Percentiles rank a stretch among this genome's conserved stretches.
These are phyloP conservation scores for Xylaria grammica DNA, from an alignment of 495 filamentous ascomycete genomes.

Conservation along the genomic window DNA sequence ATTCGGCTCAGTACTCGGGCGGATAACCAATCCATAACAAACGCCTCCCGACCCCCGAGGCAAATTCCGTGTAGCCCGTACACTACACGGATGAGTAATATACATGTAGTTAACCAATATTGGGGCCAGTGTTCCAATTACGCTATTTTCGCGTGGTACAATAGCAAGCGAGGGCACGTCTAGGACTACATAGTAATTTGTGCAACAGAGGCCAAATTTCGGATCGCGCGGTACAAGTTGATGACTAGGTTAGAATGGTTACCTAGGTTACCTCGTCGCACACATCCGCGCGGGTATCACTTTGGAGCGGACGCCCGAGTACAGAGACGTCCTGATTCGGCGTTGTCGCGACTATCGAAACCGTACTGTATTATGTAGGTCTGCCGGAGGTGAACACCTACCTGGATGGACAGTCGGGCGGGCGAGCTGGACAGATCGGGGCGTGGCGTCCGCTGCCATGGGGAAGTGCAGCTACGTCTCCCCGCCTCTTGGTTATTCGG, in stretches of 20 bases:
- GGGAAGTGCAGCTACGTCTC: neutral
- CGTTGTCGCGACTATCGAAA: neutral
- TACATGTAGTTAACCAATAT: neutral
- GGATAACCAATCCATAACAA: neutral
- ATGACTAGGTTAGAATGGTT: no score
- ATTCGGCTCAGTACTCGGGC: neutral
- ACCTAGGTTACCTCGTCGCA: neutral
- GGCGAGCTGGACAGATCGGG: neutral
- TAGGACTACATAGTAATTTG: neutral
- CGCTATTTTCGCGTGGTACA: neutral
- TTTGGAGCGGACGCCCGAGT: neutral
- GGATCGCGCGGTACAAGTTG: neutral
- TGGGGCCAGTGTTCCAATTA: no score
- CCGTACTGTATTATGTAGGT: neutral
- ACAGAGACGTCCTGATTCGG: neutral
- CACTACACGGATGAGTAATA: no score
- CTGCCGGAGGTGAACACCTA: neutral
- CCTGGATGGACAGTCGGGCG: constrained; percentile 1
- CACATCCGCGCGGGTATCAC: constrained; percentile 12
- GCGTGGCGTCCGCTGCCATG: neutral
- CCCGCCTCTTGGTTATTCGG: neutral
- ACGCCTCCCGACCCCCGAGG: neutral
- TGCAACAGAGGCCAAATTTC: neutral
- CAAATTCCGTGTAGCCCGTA: no score
- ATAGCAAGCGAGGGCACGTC: neutral